A percentile compares a stretch with the other conserved stretches of the same genome.
Conservation (phyloP, 495 filamentous ascomycete genomes). For the Aspergillus bridgeri region DNA sequence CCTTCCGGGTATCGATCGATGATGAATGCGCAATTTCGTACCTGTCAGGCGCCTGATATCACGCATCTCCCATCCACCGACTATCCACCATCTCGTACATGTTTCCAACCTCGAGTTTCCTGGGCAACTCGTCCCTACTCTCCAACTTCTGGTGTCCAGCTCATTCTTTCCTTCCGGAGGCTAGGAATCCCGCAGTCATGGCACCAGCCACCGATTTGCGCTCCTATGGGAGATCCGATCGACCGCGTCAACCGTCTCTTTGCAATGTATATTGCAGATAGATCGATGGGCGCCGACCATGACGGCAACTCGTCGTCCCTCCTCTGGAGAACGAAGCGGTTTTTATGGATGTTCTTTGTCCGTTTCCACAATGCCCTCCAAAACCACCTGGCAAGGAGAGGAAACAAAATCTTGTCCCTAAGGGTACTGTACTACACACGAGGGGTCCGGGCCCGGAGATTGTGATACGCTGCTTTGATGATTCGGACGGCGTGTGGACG, state of each 20-base stretch:
- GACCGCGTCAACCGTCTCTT: constrained; percentile 75
- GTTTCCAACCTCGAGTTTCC: constrained; percentile 37
- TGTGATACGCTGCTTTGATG: neutral
- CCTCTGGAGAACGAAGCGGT: constrained; percentile 54
- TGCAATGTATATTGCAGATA: constrained; percentile 47
- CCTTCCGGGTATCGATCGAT: constrained; percentile 34
- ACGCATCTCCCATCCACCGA: constrained; percentile 18
- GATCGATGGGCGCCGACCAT: constrained; percentile 66
- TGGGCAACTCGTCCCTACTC: constrained; percentile 43
- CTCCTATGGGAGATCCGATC: constrained; percentile 52
- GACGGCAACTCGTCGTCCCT: constrained; percentile 30
- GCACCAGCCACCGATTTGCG: constrained; percentile 51
- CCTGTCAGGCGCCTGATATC: constrained; percentile 5
- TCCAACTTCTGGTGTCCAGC: constrained; percentile 30
- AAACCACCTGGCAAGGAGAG: constrained; percentile 48
- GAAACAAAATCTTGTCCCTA: constrained; percentile 87
- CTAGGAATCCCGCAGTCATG: constrained; percentile 49
- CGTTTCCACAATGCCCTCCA: constrained; percentile 61
- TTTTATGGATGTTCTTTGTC: constrained; percentile 87
- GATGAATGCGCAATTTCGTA: constrained; percentile 17
- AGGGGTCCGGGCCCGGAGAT: constrained; percentile 34
- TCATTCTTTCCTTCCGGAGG: constrained; percentile 18
- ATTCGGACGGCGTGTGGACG: neutral
- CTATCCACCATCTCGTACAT: constrained; percentile 40
- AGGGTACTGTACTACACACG: constrained; percentile 76